Evolutionary conservation across 345 rosid species (phyloP), one percentile per base, ranked within the genome.

Genomic region (Citrus trifoliata): DNA sequence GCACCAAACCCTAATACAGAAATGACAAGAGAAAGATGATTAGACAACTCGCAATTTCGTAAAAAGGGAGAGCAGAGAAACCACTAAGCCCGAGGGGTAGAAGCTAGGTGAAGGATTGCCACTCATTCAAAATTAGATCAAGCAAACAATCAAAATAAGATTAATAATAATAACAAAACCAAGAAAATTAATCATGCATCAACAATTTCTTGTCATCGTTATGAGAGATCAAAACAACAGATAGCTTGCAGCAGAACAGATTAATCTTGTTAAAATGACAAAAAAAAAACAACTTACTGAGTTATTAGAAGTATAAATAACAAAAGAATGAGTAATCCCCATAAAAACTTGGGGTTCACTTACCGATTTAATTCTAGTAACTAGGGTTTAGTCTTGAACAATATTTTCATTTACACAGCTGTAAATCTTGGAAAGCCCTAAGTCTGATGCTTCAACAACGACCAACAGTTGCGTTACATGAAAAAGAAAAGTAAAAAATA

Each of bases 1-100:
- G 25, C 28, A 55, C 38, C 72, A 62, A 82, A 82, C 83, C 87
- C 87, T 82, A 84, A 27, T 5, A 71, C 5, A 38, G 18, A 55
- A 67, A 59, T 5, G 33, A 53, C 38, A 12, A 63, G 53, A 21
- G 58, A 73, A 7, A 18, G 56, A 24, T 22, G 35, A 77, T 69
- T 40, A 56, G 74, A 76, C 66, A 35, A 25, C 37, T 32, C 42
- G 24, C 14, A 22, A 46, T n/a, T 9, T 16, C 73, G 14, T 42
- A 19, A 60, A 67, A 62, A 19, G 4, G 1, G 53, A 46, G 48
- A 70, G 61, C 51, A 46, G 51, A 46, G 51, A 33, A 70, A 33
- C 59, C 72, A 53, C 58, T 19, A 30, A 70, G 55, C 48, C 65
- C 76, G 48, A 32, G 7, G 46, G 0, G 24, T 67, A 42, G 63